Base-by-base conservation (phyloP, 495 filamentous ascomycete species). In the Xylaria grammica region DNA sequence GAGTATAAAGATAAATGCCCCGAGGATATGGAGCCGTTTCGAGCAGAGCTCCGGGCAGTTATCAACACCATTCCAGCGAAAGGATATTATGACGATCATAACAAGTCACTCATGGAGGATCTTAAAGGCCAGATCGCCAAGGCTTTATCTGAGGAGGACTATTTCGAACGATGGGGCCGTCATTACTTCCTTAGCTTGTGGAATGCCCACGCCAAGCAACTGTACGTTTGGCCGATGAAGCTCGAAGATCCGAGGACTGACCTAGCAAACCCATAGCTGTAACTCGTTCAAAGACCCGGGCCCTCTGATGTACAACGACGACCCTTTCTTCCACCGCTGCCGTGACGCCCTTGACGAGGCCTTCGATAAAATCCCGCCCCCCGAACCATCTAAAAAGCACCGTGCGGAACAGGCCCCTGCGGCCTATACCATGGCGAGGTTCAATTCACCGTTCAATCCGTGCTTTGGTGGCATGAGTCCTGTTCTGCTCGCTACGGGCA, bases 201-300 rank as follows among this genome's bases (percentile, higher is more conserved):
- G 24, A 71, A 73, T 36, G 78, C 81, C 15, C 75, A 82, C 63
- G 66, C 71, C 8, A 72, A 74, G n/a, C 81, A 83, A 66, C 56
- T 74, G 53, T 73, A 69, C 50, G 68, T 64, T 20, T 29, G 2
- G 29, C 29, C 20, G 15, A 55, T n/a, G 11, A 24, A 55, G 24
- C 3, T 36, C 24, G 42, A 30, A 4, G 1, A 7, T 10, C 11
- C 11, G 9, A 46, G 17, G 6, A 36, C 42, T 62, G 29, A 61
- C 36, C n/a, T 45, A n/a, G 20, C 30, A 10, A 38, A 53, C 34
- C 5, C 9, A 24, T 45, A 73, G 71, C 22, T 80, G 80, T 59
- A 82, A 81, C 61, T 72, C 74, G 8, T 82, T 82, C 75, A 80
- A 79, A 62, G 81, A 83, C 52, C 68, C 77, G 1, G 80, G 80